Evolutionary conservation across 228 moss, liverwort and hornwort species (phyloP).

Genomic region (Sphagnum fallax): DNA sequence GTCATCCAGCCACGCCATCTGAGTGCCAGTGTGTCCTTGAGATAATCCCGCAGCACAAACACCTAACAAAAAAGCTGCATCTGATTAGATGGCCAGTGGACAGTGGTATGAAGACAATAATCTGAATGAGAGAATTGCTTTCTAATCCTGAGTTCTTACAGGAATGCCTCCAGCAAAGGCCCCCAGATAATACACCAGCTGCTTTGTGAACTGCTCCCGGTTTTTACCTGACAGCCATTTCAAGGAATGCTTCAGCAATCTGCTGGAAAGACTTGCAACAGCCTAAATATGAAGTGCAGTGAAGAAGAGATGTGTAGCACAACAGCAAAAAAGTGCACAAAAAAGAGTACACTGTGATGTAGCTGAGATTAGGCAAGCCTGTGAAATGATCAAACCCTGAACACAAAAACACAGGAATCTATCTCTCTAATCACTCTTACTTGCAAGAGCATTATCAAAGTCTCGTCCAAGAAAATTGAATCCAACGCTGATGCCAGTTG

Average conservation of each 20-base stretch:
- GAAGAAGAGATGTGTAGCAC: no score
- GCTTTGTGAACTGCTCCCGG: conserved; percentile 61
- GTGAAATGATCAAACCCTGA: no score
- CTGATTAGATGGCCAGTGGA: background rate
- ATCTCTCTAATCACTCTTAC: conserved; percentile 27
- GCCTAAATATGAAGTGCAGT: no score
- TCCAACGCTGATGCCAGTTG: conserved; percentile 87
- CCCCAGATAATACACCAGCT: conserved; percentile 60
- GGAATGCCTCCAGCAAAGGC: conserved; percentile 91
- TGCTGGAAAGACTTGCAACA: no score
- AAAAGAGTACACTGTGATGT: no score
- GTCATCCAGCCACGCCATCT: conserved; percentile 98
- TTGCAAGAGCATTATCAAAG: conserved; percentile 91
- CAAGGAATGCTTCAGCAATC: background rate
- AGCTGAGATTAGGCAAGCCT: no score
- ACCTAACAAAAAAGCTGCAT: conserved; percentile 49
- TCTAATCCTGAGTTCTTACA: conserved; percentile 36
- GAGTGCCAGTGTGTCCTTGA: conserved; percentile 78
- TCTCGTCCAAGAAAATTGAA: conserved; percentile 94
- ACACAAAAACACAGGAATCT: no score
- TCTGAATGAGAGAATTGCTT: background rate
- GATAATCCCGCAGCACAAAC: conserved; percentile 97
- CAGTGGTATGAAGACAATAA: no score
- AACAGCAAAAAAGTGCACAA: no score
- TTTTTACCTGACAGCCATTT: conserved; percentile 49